Evolutionary conservation across 2,329 filamentous ascomycete species (phyloP).

Genomic region (Ceratocystis diversiconidia): DNA sequence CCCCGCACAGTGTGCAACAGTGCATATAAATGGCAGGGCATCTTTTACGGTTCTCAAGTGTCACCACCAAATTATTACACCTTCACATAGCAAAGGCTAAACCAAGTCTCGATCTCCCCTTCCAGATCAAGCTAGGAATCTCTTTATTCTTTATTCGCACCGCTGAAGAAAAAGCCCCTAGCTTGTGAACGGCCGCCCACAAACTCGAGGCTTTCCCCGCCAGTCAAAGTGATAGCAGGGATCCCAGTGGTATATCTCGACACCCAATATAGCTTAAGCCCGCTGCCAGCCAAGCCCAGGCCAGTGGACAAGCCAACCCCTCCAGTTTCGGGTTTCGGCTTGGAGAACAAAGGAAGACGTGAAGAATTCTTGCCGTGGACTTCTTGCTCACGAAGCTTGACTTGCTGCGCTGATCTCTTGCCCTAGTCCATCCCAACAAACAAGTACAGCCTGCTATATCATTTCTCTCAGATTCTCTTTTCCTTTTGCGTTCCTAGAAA

Average conservation of each 20-base stretch:
- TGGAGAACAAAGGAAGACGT: not conserved
- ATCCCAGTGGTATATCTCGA: not conserved
- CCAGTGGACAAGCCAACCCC: not conserved
- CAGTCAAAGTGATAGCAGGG: conserved; percentile 4
- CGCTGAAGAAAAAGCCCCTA: not conserved
- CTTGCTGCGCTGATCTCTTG: not conserved
- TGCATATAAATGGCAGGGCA: not conserved
- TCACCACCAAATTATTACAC: not conserved
- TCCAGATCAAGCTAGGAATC: not conserved
- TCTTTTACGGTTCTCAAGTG: not conserved
- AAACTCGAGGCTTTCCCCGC: not conserved
- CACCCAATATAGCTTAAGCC: conserved; percentile 4
- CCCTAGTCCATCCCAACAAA: too few relatives aligned
- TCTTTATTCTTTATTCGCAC: not conserved
- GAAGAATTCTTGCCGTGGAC: not conserved
- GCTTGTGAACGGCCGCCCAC: not conserved
- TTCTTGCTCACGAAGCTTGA: not conserved
- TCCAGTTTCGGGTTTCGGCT: not conserved
- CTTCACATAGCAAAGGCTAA: not conserved
- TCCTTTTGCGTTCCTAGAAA: not conserved
- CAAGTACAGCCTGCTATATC: not conserved
- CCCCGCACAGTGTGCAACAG: not conserved
- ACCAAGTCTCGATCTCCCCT: not conserved
- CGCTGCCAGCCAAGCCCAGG: not conserved
- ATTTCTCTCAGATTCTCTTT: not conserved